Conservation (phyloP, 2,329 filamentous ascomycete genomes). For the Xylariaceae sp. region DNA sequence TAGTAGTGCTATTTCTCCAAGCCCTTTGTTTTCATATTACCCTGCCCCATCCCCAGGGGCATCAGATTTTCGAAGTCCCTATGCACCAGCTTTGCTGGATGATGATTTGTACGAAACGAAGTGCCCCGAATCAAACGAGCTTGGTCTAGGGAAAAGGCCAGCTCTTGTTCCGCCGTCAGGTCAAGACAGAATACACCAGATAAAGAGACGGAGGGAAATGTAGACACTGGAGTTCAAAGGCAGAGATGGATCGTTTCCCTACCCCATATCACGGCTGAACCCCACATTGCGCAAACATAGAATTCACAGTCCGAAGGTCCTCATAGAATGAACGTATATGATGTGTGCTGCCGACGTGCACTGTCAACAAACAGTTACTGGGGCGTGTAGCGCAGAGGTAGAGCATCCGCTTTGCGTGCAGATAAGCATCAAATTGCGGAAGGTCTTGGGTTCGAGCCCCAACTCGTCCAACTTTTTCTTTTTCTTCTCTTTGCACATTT, state of each 20-base stretch:
- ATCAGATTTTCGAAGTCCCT: constrained; percentile 38
- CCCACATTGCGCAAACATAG: no score
- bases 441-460: no score
- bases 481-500: constrained; percentile 5
- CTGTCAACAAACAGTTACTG: no score
- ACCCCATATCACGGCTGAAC: no score
- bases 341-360: no score
- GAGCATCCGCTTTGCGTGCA: no score
- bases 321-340: no score
- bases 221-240: constrained; percentile 5
- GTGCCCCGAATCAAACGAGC: constrained; percentile 9
- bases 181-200: constrained; percentile 20
- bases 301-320: no score
- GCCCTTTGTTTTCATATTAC: constrained; percentile 24
- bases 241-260: no score
- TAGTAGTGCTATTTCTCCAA: constrained; percentile 28
- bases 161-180: constrained; percentile 18
- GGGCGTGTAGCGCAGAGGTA: no score
- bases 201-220: constrained; percentile 27
- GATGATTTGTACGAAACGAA: constrained; percentile 34
- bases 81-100: constrained; percentile 35
- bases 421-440: no score
- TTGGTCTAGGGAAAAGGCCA: constrained; percentile 24
- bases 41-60: constrained; percentile 32
- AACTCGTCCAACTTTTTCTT: not conserved